These are phyloP conservation scores for Rhodotorula taiwanensis DNA, from an alignment of 768 basidiomycete species.

Conservation along the genomic window DNA sequence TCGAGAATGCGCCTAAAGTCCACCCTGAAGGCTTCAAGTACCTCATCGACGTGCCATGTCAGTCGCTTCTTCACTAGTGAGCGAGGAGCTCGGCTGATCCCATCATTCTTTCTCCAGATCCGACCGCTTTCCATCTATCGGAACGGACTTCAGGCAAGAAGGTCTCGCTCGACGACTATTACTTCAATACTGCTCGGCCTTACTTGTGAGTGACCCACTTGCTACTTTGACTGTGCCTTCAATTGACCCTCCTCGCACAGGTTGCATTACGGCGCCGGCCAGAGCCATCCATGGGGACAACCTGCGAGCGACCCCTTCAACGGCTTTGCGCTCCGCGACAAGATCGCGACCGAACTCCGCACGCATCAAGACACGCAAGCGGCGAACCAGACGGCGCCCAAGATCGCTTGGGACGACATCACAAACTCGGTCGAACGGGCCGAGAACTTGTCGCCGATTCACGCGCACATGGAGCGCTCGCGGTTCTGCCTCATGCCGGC, in stretches of 20 bases:
- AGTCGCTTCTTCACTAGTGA: neutral
- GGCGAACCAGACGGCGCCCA: neutral
- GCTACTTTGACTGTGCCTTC: too few relatives aligned
- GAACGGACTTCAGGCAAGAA: slow-evolving; percentile 4
- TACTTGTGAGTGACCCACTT: slow-evolving; percentile 11
- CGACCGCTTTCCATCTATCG: slow-evolving; percentile 34
- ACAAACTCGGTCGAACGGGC: slow-evolving; percentile 24
- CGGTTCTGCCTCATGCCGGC: slow-evolving; percentile 34
- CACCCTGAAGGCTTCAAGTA: slow-evolving; percentile 28
- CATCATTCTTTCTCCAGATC: slow-evolving; percentile 14
- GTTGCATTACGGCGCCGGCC: slow-evolving; percentile 34
- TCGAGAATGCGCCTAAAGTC: slow-evolving; percentile 30
- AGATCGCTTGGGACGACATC: slow-evolving; percentile 34
- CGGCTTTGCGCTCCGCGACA: slow-evolving; percentile 34
- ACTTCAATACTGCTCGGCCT: slow-evolving; percentile 23
- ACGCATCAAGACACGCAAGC: slow-evolving; percentile 3
- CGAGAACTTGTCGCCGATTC: slow-evolving; percentile 31
- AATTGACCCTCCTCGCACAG: neutral
- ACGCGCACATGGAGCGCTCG: slow-evolving; percentile 32
- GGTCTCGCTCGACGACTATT: slow-evolving; percentile 16
- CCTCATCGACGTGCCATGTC: slow-evolving; percentile 34
- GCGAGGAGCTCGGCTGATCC: neutral
- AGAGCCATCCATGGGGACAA: slow-evolving; percentile 31
- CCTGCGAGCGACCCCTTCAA: slow-evolving; percentile 35
- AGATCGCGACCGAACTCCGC: slow-evolving; percentile 7